These are phyloP conservation scores for Spatholobus suberectus DNA, from an alignment of 306 rosid species.

Conservation along the genomic window DNA sequence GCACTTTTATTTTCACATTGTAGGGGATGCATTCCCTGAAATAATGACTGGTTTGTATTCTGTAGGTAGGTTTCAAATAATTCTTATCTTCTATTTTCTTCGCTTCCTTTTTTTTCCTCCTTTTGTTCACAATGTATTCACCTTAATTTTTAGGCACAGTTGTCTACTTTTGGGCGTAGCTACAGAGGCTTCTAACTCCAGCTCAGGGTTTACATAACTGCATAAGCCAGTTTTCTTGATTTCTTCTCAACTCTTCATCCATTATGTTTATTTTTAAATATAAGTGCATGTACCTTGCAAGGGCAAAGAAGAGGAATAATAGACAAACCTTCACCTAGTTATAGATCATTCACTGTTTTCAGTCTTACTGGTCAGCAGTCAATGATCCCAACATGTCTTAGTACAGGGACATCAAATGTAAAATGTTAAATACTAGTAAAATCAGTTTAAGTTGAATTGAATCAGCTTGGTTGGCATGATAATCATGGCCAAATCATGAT, in stretches of 20 bases:
- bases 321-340: constrained; percentile 22
- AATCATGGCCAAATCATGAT: constrained; percentile 55
- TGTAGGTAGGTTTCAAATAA: too few relatives aligned
- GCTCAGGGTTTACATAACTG: not conserved
- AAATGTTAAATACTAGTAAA: not conserved
- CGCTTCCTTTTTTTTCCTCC: too few relatives aligned
- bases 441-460: constrained; percentile 14
- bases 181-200: not conserved
- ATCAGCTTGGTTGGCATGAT: constrained; percentile 47
- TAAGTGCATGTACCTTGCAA: constrained; percentile 16
- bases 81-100: too few relatives aligned
- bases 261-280: not conserved
- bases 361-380: constrained; percentile 25
- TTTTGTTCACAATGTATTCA: too few relatives aligned
- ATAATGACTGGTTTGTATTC: too few relatives aligned
- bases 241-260: not conserved
- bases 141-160: not conserved
- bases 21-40: too few relatives aligned
- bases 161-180: not conserved
- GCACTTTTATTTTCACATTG: too few relatives aligned
- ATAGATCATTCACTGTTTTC: not conserved
- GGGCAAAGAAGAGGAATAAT: constrained; percentile 3
- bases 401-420: constrained; percentile 12
- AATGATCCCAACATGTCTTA: constrained; percentile 27
- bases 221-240: not conserved